These are phyloP conservation scores for Suillus hirtellus DNA, from an alignment of 768 basidiomycete species.

Conservation along the genomic window DNA sequence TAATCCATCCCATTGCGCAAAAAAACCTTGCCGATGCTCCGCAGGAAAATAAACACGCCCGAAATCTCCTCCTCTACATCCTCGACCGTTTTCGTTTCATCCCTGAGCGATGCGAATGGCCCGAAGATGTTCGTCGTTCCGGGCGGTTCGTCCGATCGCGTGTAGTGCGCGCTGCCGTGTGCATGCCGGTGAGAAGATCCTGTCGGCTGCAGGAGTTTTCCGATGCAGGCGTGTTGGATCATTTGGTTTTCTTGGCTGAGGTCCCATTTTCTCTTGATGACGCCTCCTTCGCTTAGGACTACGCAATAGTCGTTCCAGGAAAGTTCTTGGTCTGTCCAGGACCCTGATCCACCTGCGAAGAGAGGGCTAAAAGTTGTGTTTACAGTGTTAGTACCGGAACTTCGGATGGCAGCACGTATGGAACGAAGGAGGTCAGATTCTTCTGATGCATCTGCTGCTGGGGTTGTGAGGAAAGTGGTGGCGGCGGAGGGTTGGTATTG, in stretches of 20 bases:
- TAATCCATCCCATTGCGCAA: constrained; percentile 71
- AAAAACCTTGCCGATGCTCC: constrained; percentile 72
- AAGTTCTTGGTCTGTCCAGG: constrained; percentile 61
- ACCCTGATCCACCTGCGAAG: constrained; percentile 40
- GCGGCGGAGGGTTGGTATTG: constrained; percentile 46
- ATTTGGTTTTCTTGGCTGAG: constrained; percentile 70
- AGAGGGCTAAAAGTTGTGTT: constrained; percentile 44
- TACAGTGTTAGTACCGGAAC: constrained; percentile 45
- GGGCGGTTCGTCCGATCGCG: constrained; percentile 21
- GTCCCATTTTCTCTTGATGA: constrained; percentile 72
- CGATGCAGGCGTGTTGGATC: constrained; percentile 81
- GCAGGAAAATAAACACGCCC: constrained; percentile 76
- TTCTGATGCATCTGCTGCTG: constrained; percentile 14
- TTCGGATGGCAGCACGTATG: constrained; percentile 61
- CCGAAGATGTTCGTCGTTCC: constrained; percentile 36
- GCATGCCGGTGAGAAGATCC: constrained; percentile 27
- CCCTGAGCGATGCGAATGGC: constrained; percentile 36
- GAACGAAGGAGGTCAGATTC: constrained; percentile 51
- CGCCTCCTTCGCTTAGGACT: constrained; percentile 63
- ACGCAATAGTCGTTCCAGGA: constrained; percentile 69
- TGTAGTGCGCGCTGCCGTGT: constrained; percentile 31
- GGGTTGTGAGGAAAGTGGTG: constrained; percentile 39
- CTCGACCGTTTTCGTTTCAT: constrained; percentile 34
- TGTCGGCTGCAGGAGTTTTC: constrained; percentile 59
- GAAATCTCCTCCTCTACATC: constrained; percentile 43